phyloP scores from a whole-genome alignment of 768 basidiomycete genomes.

The Suillus cothurnatus region DNA sequence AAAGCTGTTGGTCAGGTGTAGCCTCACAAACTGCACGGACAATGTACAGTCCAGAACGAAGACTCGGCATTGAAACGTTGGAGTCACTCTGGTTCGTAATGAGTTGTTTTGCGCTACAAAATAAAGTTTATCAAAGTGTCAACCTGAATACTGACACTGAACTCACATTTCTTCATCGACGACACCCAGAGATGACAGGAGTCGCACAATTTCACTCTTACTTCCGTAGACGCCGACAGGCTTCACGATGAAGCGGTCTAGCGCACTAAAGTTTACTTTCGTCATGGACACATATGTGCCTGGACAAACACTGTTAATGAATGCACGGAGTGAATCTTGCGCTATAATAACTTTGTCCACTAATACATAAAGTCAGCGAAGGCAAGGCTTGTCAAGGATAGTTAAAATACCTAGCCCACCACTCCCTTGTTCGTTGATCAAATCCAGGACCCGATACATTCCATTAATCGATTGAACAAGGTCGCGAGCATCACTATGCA shows the following conservation, averaged over 20 bases:
- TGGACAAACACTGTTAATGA: constrained; percentile 51
- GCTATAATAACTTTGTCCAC: constrained; percentile 67
- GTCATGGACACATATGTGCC: constrained; percentile 57
- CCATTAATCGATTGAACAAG: constrained; percentile 39
- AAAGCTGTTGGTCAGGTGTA: constrained; percentile 32
- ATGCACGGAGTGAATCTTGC: constrained; percentile 48
- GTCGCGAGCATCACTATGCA: constrained; percentile 21
- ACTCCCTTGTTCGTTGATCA: constrained; percentile 52
- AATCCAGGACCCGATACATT: constrained; percentile 56
- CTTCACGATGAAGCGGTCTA: constrained; percentile 49
- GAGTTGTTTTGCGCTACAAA: constrained; percentile 11
- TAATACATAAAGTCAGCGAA: constrained; percentile 18
- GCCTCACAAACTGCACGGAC: constrained; percentile 22
- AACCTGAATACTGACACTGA: not conserved
- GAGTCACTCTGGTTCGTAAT: constrained; percentile 1
- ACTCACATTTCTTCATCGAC: constrained; percentile 46
- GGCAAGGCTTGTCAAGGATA: not conserved
- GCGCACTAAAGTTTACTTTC: constrained; percentile 54
- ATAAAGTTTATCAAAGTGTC: constrained; percentile 6
- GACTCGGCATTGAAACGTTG: constrained; percentile 20
- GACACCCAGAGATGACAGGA: constrained; percentile 39
- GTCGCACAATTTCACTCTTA: constrained; percentile 48
- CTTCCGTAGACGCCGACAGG: constrained; percentile 63
- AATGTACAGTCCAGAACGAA: constrained; percentile 55
- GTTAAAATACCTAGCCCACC: constrained; percentile 50